Percentiles rank a stretch among this genome's conserved stretches.
phyloP scores from a whole-genome alignment of 2,329 filamentous ascomycete genomes.

The Diaporthe amygdali region DNA sequence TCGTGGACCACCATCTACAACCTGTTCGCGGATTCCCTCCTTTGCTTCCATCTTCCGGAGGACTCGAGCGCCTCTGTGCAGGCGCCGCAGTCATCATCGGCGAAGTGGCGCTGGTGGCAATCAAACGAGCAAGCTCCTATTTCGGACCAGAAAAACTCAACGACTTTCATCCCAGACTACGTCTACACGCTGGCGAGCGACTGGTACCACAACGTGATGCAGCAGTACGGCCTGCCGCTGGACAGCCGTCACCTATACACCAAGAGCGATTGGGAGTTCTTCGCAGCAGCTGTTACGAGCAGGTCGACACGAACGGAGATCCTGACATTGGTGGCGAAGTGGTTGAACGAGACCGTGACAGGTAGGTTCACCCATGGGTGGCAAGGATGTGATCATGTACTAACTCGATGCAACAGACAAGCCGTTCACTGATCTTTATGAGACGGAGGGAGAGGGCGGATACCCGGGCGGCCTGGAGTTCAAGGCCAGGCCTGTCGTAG shows the following conservation, averaged over 20 bases:
- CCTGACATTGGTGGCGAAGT: slow-evolving; percentile 73
- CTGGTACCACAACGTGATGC: slow-evolving; percentile 81
- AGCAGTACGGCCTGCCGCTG: slow-evolving; percentile 82
- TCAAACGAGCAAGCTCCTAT: slow-evolving; percentile 28
- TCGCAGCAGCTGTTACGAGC: slow-evolving; percentile 80
- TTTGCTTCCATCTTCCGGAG: slow-evolving; percentile 73
- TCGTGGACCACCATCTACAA: slow-evolving; percentile 86
- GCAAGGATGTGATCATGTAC: neutral
- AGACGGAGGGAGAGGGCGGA: slow-evolving; percentile 77
- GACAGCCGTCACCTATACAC: slow-evolving; percentile 84
- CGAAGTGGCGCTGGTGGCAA: slow-evolving; percentile 24
- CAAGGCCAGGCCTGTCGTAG: slow-evolving; percentile 82
- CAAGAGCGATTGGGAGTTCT: slow-evolving; percentile 92
- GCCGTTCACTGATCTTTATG: slow-evolving; percentile 82
- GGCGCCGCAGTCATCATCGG: neutral
- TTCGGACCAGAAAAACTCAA: slow-evolving; percentile 27
- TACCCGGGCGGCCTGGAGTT: slow-evolving; percentile 74
- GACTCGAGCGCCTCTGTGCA: slow-evolving; percentile 13
- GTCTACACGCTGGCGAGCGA: slow-evolving; percentile 81
- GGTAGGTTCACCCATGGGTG: slow-evolving; percentile 41
- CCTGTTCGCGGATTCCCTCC: slow-evolving; percentile 74
- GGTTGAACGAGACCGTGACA: slow-evolving; percentile 83
- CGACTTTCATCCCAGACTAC: slow-evolving; percentile 70
- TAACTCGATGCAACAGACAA: slow-evolving; percentile 54
- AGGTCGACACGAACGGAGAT: slow-evolving; percentile 73